phyloP scores from a whole-genome alignment of 208 protist species.

The Leishmania gerbilli region DNA sequence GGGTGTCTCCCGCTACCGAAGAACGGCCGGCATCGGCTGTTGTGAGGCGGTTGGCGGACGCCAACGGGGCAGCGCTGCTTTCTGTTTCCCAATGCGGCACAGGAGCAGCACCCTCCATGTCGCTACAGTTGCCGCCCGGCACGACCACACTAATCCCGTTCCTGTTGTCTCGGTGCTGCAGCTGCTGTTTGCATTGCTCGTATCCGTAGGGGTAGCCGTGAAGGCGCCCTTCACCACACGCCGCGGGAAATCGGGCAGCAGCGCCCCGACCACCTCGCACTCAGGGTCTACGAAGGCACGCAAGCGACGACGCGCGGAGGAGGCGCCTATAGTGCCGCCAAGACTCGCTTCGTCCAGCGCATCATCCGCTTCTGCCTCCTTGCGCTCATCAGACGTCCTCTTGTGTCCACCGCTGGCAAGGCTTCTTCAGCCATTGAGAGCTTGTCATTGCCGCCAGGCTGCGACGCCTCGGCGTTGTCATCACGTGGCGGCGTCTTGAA shows the following conservation, averaged over 20 bases:
- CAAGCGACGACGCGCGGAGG: constrained; percentile 2
- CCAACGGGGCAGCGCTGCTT: not conserved
- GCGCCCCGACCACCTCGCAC: constrained; percentile 4
- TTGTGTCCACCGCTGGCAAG: not conserved
- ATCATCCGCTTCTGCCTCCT: not conserved
- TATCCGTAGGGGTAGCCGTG: constrained; percentile 6
- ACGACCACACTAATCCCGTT: not conserved
- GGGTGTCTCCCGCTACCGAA: constrained; percentile 6
- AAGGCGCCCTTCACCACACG: constrained; percentile 24
- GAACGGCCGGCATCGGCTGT: constrained; percentile 21
- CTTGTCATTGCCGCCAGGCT: not conserved
- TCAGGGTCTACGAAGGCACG: constrained; percentile 10
- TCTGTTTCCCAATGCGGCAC: not conserved
- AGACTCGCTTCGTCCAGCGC: not conserved
- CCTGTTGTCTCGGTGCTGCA: not conserved
- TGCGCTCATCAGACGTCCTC: not conserved
- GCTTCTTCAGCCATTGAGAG: not conserved
- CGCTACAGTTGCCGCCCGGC: not conserved
- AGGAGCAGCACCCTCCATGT: not conserved
- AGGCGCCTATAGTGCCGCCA: not conserved
- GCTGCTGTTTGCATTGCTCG: not conserved
- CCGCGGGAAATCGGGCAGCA: constrained; percentile 11
- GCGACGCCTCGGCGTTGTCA: not conserved
- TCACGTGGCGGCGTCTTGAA: not conserved
- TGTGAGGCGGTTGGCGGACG: constrained; percentile 1